phyloP scores from a whole-genome alignment of 345 rosid species.

The Hibiscus trionum region DNA sequence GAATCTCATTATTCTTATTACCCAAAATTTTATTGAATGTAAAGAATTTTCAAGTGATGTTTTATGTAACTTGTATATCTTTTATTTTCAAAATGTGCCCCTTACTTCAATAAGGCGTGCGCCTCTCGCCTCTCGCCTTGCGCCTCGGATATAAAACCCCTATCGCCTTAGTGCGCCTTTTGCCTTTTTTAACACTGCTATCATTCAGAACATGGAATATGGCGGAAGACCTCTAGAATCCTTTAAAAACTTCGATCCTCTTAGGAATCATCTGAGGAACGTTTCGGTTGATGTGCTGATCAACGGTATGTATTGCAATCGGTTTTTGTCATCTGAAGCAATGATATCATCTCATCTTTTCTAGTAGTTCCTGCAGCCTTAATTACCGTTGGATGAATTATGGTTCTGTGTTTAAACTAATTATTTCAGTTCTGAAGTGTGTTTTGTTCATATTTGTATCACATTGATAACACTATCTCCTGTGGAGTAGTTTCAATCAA shows the following conservation, averaged over 20 bases:
- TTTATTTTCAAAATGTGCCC: too few species aligned
- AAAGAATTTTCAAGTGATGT: too few species aligned
- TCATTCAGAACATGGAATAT: conserved; percentile 52
- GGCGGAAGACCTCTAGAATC: conserved; percentile 49
- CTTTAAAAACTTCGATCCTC: conserved; percentile 30
- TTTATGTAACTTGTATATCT: too few species aligned
- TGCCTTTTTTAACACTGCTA: too few species aligned
- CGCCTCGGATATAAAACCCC: too few species aligned
- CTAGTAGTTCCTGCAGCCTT: neutral
- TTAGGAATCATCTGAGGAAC: conserved; percentile 32
- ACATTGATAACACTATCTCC: neutral
- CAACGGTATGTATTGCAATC: conserved; percentile 34
- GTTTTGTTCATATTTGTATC: neutral
- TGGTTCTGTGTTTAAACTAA: neutral
- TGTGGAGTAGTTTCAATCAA: neutral
- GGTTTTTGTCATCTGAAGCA: conserved; percentile 11
- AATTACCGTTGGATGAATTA: neutral
- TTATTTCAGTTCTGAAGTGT: neutral
- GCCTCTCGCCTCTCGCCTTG: too few species aligned
- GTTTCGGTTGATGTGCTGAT: conserved; percentile 53
- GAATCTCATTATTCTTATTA: too few species aligned
- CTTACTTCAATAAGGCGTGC: too few species aligned
- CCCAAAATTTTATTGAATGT: too few species aligned
- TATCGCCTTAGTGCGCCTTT: too few species aligned
- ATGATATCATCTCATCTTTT: neutral